Evolutionary conservation across 495 filamentous ascomycete genomes (phyloP), one percentile per base, ranked within the genome.

Genomic region (Venustampulla echinocandica): DNA sequence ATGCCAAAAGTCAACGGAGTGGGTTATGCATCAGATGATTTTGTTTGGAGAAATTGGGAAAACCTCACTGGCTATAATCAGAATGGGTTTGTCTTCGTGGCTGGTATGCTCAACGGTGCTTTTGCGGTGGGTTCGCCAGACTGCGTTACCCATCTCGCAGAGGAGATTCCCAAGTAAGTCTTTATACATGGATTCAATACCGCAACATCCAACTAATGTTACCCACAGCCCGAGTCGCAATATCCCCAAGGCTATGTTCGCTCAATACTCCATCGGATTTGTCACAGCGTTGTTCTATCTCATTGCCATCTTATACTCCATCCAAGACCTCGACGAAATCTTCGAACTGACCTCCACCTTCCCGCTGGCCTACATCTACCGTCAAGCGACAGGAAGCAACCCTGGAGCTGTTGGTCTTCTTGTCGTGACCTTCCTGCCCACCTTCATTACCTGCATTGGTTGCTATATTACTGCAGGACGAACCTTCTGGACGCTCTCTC

Each of bases 101-200:
- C 79, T 2, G 87, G 88, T 1, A 85, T 92, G 58, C 71, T 95
- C 18, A 93, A 95, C 55, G 88, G 86, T 15, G 85, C 88, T 9
- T 95, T 84, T 59, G 78, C 83, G 14, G 79, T 95, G 25, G 88
- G 88, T 10, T 88, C 87, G 0, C 85, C 86, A 2, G 85, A 86
- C 59, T 70, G 75, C 30, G 74, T 85, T 11, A 77, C 81, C 5
- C 87, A 94, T 62, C 71, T 94, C 50, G 81, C 87, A 1, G 87
- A 94, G 62, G 87, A 94, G 63, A 69, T 94, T 18, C 82, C 84
- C 0, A 66, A 78, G 49, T 52, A 46, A 13, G 42, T 46, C 17
- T 40, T 2, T 36, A 46, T 23, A 6, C 24, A n/a, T n/a, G n/a
- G n/a, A 18, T 23, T 2, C 22, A 27, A 40, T 18, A 6, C 14